Percentiles rank a stretch among this genome's conserved stretches.
Conservation (phyloP, 805 yeast species). For the Wickerhamomyces chaumierensis region DNA sequence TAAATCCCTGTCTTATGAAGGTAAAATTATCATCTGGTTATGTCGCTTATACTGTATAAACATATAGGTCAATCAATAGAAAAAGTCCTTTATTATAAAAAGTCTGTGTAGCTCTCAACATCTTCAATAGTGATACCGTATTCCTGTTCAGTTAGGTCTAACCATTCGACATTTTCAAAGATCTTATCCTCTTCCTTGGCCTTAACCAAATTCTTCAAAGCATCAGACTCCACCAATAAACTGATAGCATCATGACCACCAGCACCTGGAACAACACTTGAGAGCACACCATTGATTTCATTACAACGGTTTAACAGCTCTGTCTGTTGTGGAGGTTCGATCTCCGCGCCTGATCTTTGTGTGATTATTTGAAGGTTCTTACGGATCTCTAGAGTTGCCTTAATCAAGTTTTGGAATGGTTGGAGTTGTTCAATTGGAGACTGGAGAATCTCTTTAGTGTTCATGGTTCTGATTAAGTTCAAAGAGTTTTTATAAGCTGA, state of each 20-base stretch:
- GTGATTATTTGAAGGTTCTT: slow-evolving; percentile 50
- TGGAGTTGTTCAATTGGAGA: slow-evolving; percentile 2
- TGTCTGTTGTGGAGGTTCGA: slow-evolving; percentile 80
- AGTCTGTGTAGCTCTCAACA: slow-evolving; percentile 17
- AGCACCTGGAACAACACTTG: slow-evolving; percentile 98
- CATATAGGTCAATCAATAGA: too few relatives aligned
- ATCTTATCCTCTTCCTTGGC: slow-evolving; percentile 17
- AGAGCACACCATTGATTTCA: slow-evolving; percentile 61
- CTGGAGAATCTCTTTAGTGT: slow-evolving; percentile 4
- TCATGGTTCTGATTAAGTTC: slow-evolving; percentile 7
- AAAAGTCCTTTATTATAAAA: slow-evolving; percentile 8
- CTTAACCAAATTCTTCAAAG: slow-evolving; percentile 24
- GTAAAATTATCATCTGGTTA: too few relatives aligned
- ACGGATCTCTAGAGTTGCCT: slow-evolving; percentile 42
- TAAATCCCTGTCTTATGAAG: too few relatives aligned
- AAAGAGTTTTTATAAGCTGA: slow-evolving; percentile 24
- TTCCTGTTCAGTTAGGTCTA: slow-evolving; percentile 52
- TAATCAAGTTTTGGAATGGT: slow-evolving; percentile 24
- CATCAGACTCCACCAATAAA: slow-evolving; percentile 42
- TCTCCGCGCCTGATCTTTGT: slow-evolving; percentile 59
- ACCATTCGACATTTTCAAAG: slow-evolving; percentile 50
- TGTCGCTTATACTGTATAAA: too few relatives aligned
- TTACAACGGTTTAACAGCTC: slow-evolving; percentile 47
- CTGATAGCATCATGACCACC: slow-evolving; percentile 95
- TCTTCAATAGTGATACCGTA: slow-evolving; percentile 44